Base-by-base conservation (phyloP, 2,329 filamentous ascomycete genomes). In the Aspergillus sp. region DNA sequence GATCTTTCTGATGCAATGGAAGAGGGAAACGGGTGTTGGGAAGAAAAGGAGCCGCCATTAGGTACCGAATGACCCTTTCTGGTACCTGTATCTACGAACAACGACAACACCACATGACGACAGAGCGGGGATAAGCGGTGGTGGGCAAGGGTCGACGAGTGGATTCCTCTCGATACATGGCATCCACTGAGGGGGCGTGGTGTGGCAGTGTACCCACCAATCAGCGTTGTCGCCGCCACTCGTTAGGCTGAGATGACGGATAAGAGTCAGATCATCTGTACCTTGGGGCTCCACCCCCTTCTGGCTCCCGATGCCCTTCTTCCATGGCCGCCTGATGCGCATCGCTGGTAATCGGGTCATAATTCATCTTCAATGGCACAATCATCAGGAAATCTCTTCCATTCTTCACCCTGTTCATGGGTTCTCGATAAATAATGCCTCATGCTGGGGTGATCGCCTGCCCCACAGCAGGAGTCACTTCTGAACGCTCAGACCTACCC, bases 21-120 rank as follows among this genome's bases (percentile, higher is more conserved):
- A n/a, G n/a, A n/a, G n/a, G n/a, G n/a, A n/a, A n/a, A n/a, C n/a
- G n/a, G n/a, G n/a, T n/a, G n/a, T n/a, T n/a, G n/a, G n/a, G n/a
- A n/a, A n/a, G n/a, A n/a, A n/a, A n/a, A n/a, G n/a, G n/a, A n/a
- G n/a, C n/a, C n/a, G n/a, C n/a, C n/a, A 16, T 36, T 23, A 23
- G 21, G 21, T 23, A 23, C 5, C 25, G 7, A 29, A 29, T 29
- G 25, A 29, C 25, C 25, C 6, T 10, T 29, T 29, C 25, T 29
- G 25, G 25, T 29, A 29, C 25, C 34, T 38, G 34, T 38, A 5
- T 38, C 34, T 17, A 38, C 16, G 9, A n/a, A 17, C 14, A 17
- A 38, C 16, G 11, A 38, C 16, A 52, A 50, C 51, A 17, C 51
- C 55, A 56, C 54, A 59, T 59, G 58, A 59, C 58, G 53, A 58